Conservation (phyloP, 2,329 filamentous ascomycete genomes). For the Diaporthe sp. region DNA sequence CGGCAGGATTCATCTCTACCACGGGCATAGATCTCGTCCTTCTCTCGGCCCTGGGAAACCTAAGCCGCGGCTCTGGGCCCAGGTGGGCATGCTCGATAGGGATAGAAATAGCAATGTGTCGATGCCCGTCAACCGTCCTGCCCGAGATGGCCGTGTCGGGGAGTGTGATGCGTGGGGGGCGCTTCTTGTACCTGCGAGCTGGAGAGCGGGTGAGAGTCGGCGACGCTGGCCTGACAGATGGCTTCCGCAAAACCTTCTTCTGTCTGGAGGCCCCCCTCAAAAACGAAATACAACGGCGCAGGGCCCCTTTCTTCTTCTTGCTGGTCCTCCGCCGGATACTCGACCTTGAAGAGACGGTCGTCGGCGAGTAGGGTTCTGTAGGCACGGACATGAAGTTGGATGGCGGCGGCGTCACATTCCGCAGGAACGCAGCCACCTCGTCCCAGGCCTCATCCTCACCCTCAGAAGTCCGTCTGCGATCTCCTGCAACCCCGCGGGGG, state of each 20-base stretch:
- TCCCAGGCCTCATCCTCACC: constrained; percentile 46
- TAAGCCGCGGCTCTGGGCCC: constrained; percentile 49
- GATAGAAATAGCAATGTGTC: constrained; percentile 74
- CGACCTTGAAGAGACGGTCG: constrained; percentile 38
- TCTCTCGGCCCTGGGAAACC: constrained; percentile 30
- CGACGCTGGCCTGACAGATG: constrained; percentile 31
- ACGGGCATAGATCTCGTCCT: constrained; percentile 18
- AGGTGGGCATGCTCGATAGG: constrained; percentile 65
- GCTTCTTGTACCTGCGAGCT: constrained; percentile 38
- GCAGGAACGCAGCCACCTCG: constrained; percentile 64
- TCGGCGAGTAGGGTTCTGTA: constrained; percentile 45
- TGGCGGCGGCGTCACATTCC: constrained; percentile 62
- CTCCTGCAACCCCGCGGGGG: neutral
- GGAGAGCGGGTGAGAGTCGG: constrained; percentile 17
- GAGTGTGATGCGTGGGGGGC: constrained; percentile 54
- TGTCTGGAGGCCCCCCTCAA: constrained; percentile 57
- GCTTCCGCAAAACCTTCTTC: constrained; percentile 51
- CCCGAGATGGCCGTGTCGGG: constrained; percentile 70
- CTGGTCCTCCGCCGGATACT: constrained; percentile 25
- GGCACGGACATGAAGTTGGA: constrained; percentile 65
- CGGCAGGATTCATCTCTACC: neutral
- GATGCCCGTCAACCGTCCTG: constrained; percentile 65
- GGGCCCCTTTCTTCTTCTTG: constrained; percentile 54
- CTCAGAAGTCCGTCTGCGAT: constrained; percentile 13
- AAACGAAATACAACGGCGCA: constrained; percentile 50